Conservation (phyloP, 345 rosid species). For the Cardiospermum halicacabum region DNA sequence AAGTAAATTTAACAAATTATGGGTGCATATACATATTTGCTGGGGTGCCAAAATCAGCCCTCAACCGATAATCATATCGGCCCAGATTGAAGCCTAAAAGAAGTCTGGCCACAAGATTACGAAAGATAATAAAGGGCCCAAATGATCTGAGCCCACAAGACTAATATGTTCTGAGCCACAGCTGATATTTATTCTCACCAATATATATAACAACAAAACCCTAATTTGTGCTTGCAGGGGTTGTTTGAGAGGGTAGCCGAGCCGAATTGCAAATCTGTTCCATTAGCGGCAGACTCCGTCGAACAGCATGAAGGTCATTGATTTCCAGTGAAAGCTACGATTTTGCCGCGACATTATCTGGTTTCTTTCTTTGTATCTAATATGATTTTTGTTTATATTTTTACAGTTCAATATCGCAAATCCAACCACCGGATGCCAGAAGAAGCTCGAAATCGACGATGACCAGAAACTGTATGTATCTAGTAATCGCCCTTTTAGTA, state of each 20-base stretch:
- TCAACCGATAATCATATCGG: too few species aligned
- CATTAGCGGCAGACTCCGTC: constrained; percentile 7
- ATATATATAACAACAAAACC: constrained; percentile 13
- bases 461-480: constrained; percentile 38
- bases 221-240: neutral
- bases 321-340: neutral
- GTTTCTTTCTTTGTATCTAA: neutral
- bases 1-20: too few species aligned
- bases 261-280: constrained; percentile 9
- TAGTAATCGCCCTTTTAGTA: neutral
- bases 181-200: neutral
- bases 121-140: too few species aligned
- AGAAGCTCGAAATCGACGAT: constrained; percentile 53
- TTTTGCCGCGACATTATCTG: neutral
- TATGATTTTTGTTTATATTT: neutral
- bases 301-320: constrained; percentile 25
- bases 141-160: neutral
- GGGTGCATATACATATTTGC: too few species aligned
- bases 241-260: neutral
- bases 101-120: too few species aligned
- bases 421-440: constrained; percentile 53
- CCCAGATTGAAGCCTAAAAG: too few species aligned
- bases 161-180: neutral
- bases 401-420: constrained; percentile 43
- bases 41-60: too few species aligned